Conservation (phyloP, 2,329 filamentous ascomycete genomes). For the Coniella vitis region DNA sequence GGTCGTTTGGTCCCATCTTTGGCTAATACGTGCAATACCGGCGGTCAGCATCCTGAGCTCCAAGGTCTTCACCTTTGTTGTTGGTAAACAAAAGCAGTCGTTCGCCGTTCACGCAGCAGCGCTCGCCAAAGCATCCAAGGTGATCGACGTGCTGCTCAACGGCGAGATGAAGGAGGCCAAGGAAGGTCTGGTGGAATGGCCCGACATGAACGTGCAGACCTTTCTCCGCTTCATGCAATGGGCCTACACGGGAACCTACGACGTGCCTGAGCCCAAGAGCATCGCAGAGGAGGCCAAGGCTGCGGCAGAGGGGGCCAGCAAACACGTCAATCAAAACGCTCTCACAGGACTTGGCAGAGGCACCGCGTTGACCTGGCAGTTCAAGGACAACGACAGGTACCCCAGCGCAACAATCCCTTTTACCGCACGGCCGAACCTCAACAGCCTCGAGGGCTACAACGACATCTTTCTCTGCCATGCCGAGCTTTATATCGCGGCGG, state of each 20-base stretch:
- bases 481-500: conserved; percentile 7
- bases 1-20: too few relatives aligned
- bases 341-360: too few relatives aligned
- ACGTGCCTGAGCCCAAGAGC: neutral
- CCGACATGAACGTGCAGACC: conserved; percentile 4
- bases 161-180: conserved; percentile 6
- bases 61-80: neutral
- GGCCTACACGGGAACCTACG: conserved; percentile 5
- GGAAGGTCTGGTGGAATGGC: conserved; percentile 3
- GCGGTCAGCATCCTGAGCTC: neutral
- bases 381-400: neutral
- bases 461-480: conserved; percentile 4
- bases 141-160: neutral
- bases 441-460: neutral
- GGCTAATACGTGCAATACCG: too few relatives aligned
- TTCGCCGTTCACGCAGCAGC: neutral
- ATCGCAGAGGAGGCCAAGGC: neutral
- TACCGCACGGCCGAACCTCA: neutral
- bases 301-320: too few relatives aligned
- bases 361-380: neutral
- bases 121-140: neutral
- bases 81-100: neutral
- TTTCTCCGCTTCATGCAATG: conserved; percentile 9
- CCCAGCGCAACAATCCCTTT: neutral
- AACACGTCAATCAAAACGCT: neutral